These are phyloP conservation scores for Hymenoscyphus occultus DNA, from an alignment of 2,329 filamentous ascomycete genomes.

Conservation along the genomic window DNA sequence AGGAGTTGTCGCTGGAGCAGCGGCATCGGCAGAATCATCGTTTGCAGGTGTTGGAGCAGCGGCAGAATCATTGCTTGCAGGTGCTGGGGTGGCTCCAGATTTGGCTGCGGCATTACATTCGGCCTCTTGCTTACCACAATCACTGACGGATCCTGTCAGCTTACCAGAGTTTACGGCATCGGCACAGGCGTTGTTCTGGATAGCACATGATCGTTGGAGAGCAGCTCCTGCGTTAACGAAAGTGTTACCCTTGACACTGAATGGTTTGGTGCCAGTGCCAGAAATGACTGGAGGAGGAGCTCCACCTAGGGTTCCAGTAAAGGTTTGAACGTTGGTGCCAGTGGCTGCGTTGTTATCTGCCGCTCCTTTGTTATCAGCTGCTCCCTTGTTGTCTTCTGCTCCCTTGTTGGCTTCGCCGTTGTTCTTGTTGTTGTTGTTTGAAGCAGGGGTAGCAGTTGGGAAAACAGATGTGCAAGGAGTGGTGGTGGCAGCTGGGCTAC, in stretches of 20 bases:
- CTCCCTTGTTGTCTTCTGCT: too few relatives aligned
- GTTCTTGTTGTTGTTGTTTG: conserved; percentile 5
- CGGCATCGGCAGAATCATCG: too few relatives aligned
- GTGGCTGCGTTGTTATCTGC: neutral
- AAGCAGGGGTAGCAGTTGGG: conserved; percentile 4
- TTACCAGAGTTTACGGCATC: conserved; percentile 53
- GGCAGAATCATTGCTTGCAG: too few relatives aligned
- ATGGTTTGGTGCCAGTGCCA: conserved; percentile 50
- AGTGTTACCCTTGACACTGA: conserved; percentile 53
- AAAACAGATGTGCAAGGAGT: neutral
- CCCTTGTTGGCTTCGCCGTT: too few relatives aligned
- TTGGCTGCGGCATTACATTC: conserved; percentile 37
- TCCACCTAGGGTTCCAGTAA: conserved; percentile 49
- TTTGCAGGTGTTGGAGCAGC: too few relatives aligned
- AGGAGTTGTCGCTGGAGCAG: neutral
- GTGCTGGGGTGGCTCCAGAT: too few relatives aligned
- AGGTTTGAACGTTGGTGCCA: conserved; percentile 40
- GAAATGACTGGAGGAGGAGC: conserved; percentile 48
- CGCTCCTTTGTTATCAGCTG: too few relatives aligned
- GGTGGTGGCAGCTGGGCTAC: neutral
- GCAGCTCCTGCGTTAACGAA: conserved; percentile 57
- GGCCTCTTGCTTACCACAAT: conserved; percentile 55
- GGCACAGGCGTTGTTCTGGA: conserved; percentile 59
- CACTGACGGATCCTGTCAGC: conserved; percentile 41
- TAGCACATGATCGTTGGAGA: conserved; percentile 56